A percentile compares a stretch with the other conserved stretches of the same genome.
These are phyloP conservation scores for Ophiostoma perfectum DNA, from an alignment of 2,329 filamentous ascomycete species.

Conservation along the genomic window DNA sequence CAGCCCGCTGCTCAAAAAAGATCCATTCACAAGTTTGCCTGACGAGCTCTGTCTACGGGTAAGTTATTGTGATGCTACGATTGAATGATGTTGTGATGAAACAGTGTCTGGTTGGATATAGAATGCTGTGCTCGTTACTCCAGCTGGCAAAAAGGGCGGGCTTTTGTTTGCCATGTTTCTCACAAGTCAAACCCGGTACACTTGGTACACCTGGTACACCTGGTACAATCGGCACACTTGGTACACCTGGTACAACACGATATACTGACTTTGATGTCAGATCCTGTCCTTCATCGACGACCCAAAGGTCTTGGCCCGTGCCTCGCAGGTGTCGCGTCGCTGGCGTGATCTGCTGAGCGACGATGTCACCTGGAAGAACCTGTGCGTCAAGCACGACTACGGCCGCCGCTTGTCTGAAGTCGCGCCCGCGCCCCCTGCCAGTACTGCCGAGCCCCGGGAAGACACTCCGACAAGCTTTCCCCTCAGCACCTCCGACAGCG, in stretches of 20 bases:
- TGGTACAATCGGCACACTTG: not conserved
- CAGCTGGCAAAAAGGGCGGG: slow-evolving; percentile 6
- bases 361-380: slow-evolving; percentile 96
- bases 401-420: slow-evolving; percentile 53
- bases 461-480: slow-evolving; percentile 34
- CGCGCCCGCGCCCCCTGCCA: slow-evolving; percentile 30
- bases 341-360: slow-evolving; percentile 93
- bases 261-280: slow-evolving; percentile 39
- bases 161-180: slow-evolving; percentile 5
- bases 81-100: not conserved
- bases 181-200: not conserved
- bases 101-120: not conserved
- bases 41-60: slow-evolving; percentile 89
- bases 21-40: slow-evolving; percentile 86
- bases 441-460: slow-evolving; percentile 14
- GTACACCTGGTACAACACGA: not conserved
- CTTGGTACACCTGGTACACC: not conserved
- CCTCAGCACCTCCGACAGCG: slow-evolving; percentile 31
- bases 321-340: slow-evolving; percentile 90
- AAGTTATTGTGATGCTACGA: slow-evolving; percentile 34
- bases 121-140: slow-evolving; percentile 1
- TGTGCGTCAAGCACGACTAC: slow-evolving; percentile 95
- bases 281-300: slow-evolving; percentile 97
- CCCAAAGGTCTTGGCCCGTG: slow-evolving; percentile 83
- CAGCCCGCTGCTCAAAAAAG: slow-evolving; percentile 87